Conservation (phyloP, 257 asterid species). For the Penstemon eatonii region DNA sequence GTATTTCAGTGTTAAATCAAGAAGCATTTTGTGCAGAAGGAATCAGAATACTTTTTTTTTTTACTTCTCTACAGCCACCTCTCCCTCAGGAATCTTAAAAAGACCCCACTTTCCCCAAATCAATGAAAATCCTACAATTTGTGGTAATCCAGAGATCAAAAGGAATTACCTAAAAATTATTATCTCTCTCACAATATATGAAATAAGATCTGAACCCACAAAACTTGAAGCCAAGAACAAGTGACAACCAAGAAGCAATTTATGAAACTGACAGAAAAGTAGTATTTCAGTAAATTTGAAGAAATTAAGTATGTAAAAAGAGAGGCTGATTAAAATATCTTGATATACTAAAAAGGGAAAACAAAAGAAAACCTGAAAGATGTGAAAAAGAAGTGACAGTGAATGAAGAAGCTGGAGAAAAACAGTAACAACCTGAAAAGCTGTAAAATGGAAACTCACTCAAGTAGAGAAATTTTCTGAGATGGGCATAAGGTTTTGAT, state of each 20-base stretch:
- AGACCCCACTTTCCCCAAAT: conserved; percentile 44
- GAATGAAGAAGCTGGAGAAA: conserved; percentile 31
- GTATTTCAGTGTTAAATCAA: conserved; percentile 56
- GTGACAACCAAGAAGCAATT: conserved; percentile 21
- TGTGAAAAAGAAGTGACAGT: conserved; percentile 24
- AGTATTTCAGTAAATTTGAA: conserved; percentile 18
- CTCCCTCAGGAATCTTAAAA: conserved; percentile 70
- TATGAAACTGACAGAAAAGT: conserved; percentile 24
- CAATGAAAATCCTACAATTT: conserved; percentile 43
- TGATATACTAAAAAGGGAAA: conserved; percentile 23
- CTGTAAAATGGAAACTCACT: conserved; percentile 30
- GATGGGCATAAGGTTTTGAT: conserved; percentile 25
- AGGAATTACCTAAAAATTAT: conserved; percentile 20
- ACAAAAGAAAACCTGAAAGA: conserved; percentile 35
- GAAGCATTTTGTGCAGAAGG: conserved; percentile 39
- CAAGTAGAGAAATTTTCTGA: conserved; percentile 28
- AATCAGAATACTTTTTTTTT: conserved; percentile 53
- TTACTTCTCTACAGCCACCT: conserved; percentile 51
- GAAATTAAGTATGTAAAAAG: too few relatives aligned
- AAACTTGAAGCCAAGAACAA: conserved; percentile 8
- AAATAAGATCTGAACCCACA: conserved; percentile 50
- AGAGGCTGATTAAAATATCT: not conserved
- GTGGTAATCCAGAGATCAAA: conserved; percentile 21
- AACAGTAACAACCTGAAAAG: conserved; percentile 37
- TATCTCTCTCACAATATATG: not conserved